Percentiles rank a stretch among this genome's conserved stretches.
phyloP scores from a whole-genome alignment of 1,284 basidiomycete species.

The Mycosarcoma maydis region DNA sequence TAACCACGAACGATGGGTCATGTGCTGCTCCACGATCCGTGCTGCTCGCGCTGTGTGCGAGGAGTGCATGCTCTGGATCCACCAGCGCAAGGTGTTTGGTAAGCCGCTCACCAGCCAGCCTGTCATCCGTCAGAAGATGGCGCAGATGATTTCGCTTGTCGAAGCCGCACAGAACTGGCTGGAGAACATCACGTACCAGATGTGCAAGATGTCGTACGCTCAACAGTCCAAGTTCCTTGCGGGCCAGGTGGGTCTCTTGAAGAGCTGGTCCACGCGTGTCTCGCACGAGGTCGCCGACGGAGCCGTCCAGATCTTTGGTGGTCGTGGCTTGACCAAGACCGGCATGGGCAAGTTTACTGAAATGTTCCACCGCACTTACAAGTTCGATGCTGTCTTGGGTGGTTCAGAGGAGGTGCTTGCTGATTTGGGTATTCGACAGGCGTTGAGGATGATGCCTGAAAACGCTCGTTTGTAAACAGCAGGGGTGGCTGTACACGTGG shows the following conservation, averaged over 20 bases:
- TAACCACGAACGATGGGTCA: constrained; percentile 72
- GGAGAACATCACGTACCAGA: constrained; percentile 88
- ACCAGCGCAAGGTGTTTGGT: constrained; percentile 66
- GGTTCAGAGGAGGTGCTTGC: constrained; percentile 69
- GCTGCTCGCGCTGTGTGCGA: constrained; percentile 68
- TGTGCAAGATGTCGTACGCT: constrained; percentile 80
- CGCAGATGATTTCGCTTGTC: constrained; percentile 82
- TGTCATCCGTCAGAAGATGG: constrained; percentile 84
- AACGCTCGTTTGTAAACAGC: constrained; percentile 57
- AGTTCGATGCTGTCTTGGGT: constrained; percentile 73
- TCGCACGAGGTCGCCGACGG: constrained; percentile 74
- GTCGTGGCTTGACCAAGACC: constrained; percentile 75
- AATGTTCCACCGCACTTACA: constrained; percentile 74
- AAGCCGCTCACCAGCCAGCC: constrained; percentile 80
- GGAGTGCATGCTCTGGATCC: constrained; percentile 63
- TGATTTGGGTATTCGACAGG: constrained; percentile 71
- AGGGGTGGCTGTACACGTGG: too few species aligned
- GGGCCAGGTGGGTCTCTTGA: constrained; percentile 80
- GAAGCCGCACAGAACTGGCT: constrained; percentile 88
- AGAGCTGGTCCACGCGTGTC: constrained; percentile 69
- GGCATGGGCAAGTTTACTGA: constrained; percentile 73
- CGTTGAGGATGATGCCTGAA: constrained; percentile 64
- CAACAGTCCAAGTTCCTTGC: constrained; percentile 73
- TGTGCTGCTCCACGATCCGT: constrained; percentile 77
- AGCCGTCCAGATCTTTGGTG: constrained; percentile 80